Conservation (phyloP, 345 rosid genomes). For the Pugionium cornutum region DNA sequence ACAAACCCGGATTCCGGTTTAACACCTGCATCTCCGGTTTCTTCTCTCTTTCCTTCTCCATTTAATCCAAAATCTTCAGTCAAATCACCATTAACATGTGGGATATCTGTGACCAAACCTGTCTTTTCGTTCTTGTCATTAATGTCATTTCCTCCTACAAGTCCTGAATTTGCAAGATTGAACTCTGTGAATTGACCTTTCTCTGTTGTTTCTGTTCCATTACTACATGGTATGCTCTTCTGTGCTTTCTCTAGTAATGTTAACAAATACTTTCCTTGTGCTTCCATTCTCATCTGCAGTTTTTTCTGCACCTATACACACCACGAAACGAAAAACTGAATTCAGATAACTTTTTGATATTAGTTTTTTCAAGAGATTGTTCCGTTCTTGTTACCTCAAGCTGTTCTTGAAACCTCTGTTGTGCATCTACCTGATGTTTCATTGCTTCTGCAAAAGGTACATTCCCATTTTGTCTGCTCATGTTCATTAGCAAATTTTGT, state of each 20-base stretch:
- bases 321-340: neutral
- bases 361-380: neutral
- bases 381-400: conserved; percentile 56
- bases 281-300: conserved; percentile 84
- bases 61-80: conserved; percentile 35
- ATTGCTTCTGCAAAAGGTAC: conserved; percentile 51
- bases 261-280: conserved; percentile 80
- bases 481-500: conserved; percentile 12
- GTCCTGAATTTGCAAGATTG: conserved; percentile 50
- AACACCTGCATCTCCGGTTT: conserved; percentile 37
- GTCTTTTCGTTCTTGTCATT: conserved; percentile 35
- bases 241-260: conserved; percentile 77
- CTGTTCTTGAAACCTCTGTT: conserved; percentile 59
- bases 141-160: conserved; percentile 37
- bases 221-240: conserved; percentile 46
- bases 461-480: conserved; percentile 42
- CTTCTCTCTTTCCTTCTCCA: conserved; percentile 28
- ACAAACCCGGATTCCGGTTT: conserved; percentile 43
- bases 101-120: conserved; percentile 21
- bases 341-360: neutral
- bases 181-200: conserved; percentile 47
- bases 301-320: conserved; percentile 62
- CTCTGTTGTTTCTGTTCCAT: conserved; percentile 34
- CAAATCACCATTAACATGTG: conserved; percentile 17
- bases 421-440: conserved; percentile 58